Conservation (phyloP, 345 rosid genomes). For the Melaleuca alternifolia region DNA sequence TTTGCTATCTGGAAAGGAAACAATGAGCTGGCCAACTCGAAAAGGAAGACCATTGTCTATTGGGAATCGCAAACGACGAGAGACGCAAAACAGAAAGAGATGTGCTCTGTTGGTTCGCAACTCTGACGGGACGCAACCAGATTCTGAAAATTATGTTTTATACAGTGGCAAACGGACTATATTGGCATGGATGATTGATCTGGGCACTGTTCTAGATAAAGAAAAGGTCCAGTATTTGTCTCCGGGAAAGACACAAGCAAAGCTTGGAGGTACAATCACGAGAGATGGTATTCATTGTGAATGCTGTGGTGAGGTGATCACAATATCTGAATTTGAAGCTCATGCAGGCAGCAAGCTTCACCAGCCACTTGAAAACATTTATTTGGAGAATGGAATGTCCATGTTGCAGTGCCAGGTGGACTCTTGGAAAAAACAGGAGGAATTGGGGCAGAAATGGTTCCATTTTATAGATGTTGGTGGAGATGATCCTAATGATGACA, state of each 20-base stretch:
- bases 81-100: constrained; percentile 43
- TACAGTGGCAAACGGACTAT: constrained; percentile 73
- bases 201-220: constrained; percentile 38
- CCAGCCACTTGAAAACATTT: constrained; percentile 48
- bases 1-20: neutral
- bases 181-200: constrained; percentile 82
- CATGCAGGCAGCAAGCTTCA: constrained; percentile 50
- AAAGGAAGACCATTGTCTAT: constrained; percentile 3
- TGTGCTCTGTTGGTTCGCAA: constrained; percentile 58
- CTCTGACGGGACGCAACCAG: constrained; percentile 36
- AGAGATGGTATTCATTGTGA: constrained; percentile 67
- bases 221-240: constrained; percentile 51
- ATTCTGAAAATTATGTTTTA: constrained; percentile 40
- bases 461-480: constrained; percentile 54
- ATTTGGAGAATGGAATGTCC: constrained; percentile 53
- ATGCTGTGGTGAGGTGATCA: constrained; percentile 54
- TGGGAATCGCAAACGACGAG: constrained; percentile 35
- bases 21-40: constrained; percentile 4
- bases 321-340: constrained; percentile 42
- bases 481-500: constrained; percentile 89
- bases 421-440: constrained; percentile 67
- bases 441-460: constrained; percentile 36
- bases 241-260: constrained; percentile 21
- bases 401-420: constrained; percentile 62
- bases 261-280: constrained; percentile 37